phyloP scores from a whole-genome alignment of 108 stramenopile species.

The Mayamaea pseudoterrestris region DNA sequence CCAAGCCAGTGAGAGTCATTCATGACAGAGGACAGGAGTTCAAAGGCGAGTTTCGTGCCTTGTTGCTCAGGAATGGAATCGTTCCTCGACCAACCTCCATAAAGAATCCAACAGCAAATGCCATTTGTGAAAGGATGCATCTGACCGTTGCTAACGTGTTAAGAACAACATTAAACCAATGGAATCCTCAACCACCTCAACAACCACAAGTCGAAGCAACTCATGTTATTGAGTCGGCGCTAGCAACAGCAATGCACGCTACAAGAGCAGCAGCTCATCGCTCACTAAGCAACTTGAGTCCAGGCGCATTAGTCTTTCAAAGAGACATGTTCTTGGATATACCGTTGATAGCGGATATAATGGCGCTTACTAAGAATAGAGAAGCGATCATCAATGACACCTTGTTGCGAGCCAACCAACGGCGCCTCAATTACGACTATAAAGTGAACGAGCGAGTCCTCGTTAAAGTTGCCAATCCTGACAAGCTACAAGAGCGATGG shows the following conservation, averaged over 20 bases:
- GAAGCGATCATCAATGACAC: slow-evolving; percentile 7
- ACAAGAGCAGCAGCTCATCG: too few species aligned
- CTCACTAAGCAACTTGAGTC: too few species aligned
- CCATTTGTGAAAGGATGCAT: slow-evolving; percentile 32
- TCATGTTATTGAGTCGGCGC: too few species aligned
- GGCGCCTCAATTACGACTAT: slow-evolving; percentile 10
- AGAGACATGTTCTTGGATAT: slow-evolving; percentile 31
- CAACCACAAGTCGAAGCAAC: too few species aligned
- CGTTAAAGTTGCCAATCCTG: slow-evolving; percentile 4
- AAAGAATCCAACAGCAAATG: slow-evolving; percentile 29
- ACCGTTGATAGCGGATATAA: slow-evolving; percentile 8
- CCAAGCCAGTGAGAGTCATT: slow-evolving; percentile 9
- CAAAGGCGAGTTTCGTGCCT: slow-evolving; percentile 21
- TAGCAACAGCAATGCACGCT: too few species aligned
- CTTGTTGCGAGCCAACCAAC: slow-evolving; percentile 4
- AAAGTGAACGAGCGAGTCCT: slow-evolving; percentile 10
- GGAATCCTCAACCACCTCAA: too few species aligned
- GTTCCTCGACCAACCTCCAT: slow-evolving; percentile 14
- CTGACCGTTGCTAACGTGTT: slow-evolving; percentile 18
- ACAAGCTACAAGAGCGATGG: slow-evolving; percentile 14
- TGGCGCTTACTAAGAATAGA: slow-evolving; percentile 1
- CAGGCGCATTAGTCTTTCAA: slow-evolving; percentile 25
- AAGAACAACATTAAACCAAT: too few species aligned
- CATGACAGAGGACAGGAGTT: slow-evolving; percentile 38
- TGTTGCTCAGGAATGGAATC: slow-evolving; percentile 15